phyloP scores from a whole-genome alignment of 2,329 filamentous ascomycete genomes.

The Epichloe hybrida region DNA sequence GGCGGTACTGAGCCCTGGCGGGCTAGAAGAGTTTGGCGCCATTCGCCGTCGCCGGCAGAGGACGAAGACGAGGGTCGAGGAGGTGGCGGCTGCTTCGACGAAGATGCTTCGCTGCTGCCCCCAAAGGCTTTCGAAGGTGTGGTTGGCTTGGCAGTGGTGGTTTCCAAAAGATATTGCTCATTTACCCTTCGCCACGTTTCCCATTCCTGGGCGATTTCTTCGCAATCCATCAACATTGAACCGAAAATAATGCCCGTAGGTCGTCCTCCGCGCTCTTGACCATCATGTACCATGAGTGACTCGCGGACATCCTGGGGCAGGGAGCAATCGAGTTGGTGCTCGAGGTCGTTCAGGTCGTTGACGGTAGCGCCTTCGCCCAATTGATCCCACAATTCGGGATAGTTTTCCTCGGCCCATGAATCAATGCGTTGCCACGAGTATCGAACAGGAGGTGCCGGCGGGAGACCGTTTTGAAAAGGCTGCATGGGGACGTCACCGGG shows the following conservation, averaged over 20 bases:
- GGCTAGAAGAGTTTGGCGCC: conserved; percentile 73
- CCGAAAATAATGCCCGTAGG: conserved; percentile 90
- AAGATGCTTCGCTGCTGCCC: conserved; percentile 52
- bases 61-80: conserved; percentile 25
- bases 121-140: conserved; percentile 60
- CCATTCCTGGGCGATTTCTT: conserved; percentile 97
- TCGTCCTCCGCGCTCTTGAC: conserved; percentile 85
- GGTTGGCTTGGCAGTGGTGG: conserved; percentile 42
- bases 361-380: conserved; percentile 80
- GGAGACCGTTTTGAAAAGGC: conserved; percentile 80
- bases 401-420: conserved; percentile 86
- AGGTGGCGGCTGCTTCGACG: conserved; percentile 36
- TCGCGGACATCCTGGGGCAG: conserved; percentile 88
- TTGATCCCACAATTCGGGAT: conserved; percentile 87
- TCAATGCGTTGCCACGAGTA: conserved; percentile 96
- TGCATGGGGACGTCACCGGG: conserved; percentile 91
- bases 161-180: conserved; percentile 66
- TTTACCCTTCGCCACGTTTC: conserved; percentile 92
- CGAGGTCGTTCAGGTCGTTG: conserved; percentile 93
- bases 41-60: conserved; percentile 41
- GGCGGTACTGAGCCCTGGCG: conserved; percentile 82
- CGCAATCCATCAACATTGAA: conserved; percentile 91
- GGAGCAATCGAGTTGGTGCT: conserved; percentile 89
- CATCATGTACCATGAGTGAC: conserved; percentile 81
- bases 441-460: conserved; percentile 71